phyloP scores from a whole-genome alignment of 306 rosid genomes.

The Castanospermum australe region DNA sequence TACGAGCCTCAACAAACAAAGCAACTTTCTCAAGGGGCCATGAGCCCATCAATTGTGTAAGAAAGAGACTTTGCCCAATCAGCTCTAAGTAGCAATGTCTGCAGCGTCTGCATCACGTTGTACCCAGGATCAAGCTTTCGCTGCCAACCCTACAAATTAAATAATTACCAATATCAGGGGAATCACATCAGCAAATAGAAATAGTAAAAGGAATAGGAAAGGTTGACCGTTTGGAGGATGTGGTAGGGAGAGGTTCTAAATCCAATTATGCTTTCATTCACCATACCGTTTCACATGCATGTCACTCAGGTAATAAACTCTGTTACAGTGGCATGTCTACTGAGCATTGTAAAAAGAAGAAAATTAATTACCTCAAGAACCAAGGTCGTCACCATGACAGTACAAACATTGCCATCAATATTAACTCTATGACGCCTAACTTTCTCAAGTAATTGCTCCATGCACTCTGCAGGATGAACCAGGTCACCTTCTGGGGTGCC shows the following conservation, averaged over 20 bases:
- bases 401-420: conserved; percentile 95
- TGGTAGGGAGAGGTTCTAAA: background rate
- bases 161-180: conserved; percentile 18
- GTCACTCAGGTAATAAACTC: background rate
- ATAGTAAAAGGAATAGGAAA: background rate
- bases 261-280: background rate
- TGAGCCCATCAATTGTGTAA: conserved; percentile 93
- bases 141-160: conserved; percentile 88
- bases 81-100: conserved; percentile 84
- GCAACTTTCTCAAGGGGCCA: conserved; percentile 76
- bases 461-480: conserved; percentile 96
- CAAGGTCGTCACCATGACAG: conserved; percentile 95
- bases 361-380: conserved; percentile 77
- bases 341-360: background rate
- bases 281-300: background rate
- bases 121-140: conserved; percentile 90
- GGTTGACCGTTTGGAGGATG: background rate
- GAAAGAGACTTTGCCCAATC: conserved; percentile 97
- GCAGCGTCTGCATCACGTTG: conserved; percentile 90
- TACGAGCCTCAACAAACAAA: conserved; percentile 31
- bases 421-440: conserved; percentile 93
- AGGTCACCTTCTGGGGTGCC: conserved; percentile 95
- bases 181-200: conserved; percentile 13
- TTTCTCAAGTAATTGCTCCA: conserved; percentile 98
- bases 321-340: background rate